phyloP scores from a whole-genome alignment of 495 filamentous ascomycete species.

The Pyrenula massariospora region DNA sequence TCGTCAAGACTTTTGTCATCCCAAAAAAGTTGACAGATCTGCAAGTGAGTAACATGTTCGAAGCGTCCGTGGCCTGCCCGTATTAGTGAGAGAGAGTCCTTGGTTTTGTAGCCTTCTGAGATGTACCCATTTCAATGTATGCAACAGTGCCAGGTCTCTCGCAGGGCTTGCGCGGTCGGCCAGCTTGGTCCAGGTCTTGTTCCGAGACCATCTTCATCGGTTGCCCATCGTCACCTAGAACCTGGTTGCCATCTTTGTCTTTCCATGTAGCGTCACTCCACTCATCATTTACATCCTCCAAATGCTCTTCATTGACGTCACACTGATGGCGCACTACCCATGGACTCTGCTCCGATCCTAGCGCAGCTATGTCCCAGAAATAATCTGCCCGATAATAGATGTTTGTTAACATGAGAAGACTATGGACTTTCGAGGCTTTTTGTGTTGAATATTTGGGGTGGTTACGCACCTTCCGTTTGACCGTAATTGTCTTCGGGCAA shows the following conservation, averaged over 20 bases:
- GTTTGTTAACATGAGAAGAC: too few species aligned
- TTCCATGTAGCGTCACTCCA: not conserved
- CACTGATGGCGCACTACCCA: not conserved
- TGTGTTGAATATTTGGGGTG: too few species aligned
- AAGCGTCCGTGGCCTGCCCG: not conserved
- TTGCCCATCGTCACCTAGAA: not conserved
- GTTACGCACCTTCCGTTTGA: too few species aligned
- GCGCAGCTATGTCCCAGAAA: not conserved
- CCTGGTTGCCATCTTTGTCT: not conserved
- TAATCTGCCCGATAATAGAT: too few species aligned
- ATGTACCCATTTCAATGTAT: not conserved
- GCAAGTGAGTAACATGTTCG: not conserved
- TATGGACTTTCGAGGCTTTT: too few species aligned
- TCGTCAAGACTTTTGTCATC: not conserved
- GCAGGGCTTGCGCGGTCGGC: not conserved
- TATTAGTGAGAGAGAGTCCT: not conserved
- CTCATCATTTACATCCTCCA: not conserved
- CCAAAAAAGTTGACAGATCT: not conserved
- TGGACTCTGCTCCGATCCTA: not conserved
- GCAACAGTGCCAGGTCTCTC: not conserved
- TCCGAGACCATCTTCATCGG: not conserved
- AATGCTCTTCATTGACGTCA: not conserved
- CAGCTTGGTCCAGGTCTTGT: not conserved
- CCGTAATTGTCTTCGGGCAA: too few species aligned
- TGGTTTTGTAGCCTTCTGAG: not conserved